Conservation (phyloP, 164 flowering plant species). For the Vitis rupestris region DNA sequence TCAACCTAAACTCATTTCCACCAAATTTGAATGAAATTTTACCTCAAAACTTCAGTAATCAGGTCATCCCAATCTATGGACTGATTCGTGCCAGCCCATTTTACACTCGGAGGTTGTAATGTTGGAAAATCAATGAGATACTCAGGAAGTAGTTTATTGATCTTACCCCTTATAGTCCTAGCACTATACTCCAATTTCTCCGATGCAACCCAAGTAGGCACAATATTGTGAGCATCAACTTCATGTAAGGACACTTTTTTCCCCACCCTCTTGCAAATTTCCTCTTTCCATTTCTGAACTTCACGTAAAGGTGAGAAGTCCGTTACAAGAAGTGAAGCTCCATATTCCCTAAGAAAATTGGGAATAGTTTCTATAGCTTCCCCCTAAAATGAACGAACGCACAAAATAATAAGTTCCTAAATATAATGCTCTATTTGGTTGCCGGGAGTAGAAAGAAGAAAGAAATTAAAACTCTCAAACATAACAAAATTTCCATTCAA, state of each 20-base stretch:
- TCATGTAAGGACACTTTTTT: constrained; percentile 73
- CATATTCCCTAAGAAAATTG: constrained; percentile 56
- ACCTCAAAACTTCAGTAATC: constrained; percentile 72
- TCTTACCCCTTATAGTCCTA: constrained; percentile 74
- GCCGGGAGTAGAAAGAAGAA: not conserved
- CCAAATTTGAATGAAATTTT: constrained; percentile 5
- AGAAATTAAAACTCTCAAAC: not conserved
- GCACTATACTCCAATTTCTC: constrained; percentile 90
- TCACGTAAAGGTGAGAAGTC: constrained; percentile 85
- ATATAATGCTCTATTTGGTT: not conserved
- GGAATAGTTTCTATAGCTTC: constrained; percentile 84
- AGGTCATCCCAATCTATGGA: constrained; percentile 68
- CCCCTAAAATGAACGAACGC: constrained; percentile 43
- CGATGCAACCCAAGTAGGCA: constrained; percentile 91
- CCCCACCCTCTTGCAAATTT: constrained; percentile 51
- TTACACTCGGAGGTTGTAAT: constrained; percentile 34
- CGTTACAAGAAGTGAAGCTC: constrained; percentile 83
- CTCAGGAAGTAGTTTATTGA: constrained; percentile 75
- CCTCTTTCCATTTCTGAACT: constrained; percentile 68
- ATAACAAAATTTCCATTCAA: no score
- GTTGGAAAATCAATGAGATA: constrained; percentile 72
- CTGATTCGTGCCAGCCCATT: constrained; percentile 42
- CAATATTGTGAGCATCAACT: constrained; percentile 95
- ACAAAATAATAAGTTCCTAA: not conserved
- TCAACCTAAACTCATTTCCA: not conserved